phyloP scores from a whole-genome alignment of 192 early-diverging fungal species.

The Funneliformis mosseae region DNA sequence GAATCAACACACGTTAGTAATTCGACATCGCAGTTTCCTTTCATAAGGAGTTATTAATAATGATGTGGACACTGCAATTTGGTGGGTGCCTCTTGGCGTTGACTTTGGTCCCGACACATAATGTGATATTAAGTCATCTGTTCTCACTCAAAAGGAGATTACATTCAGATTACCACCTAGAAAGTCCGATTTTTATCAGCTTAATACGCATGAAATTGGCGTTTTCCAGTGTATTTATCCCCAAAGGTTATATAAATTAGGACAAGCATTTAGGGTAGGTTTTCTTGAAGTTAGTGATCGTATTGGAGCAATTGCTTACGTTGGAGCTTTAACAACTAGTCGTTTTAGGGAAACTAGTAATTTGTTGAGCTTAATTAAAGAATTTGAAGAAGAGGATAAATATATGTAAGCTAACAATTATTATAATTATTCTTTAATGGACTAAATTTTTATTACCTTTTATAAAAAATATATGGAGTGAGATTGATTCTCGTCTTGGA shows the following conservation, averaged over 20 bases:
- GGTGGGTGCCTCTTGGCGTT: slow-evolving; percentile 85
- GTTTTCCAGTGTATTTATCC: slow-evolving; percentile 86
- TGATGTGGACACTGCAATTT: slow-evolving; percentile 79
- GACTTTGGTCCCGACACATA: neutral
- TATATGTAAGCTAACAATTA: slow-evolving; percentile 58
- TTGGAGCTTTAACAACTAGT: slow-evolving; percentile 73
- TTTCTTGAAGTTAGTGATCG: slow-evolving; percentile 71
- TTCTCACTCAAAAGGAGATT: slow-evolving; percentile 50
- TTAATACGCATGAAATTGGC: slow-evolving; percentile 80
- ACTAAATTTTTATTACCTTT: slow-evolving; percentile 26
- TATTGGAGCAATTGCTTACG: slow-evolving; percentile 82
- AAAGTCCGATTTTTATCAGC: slow-evolving; percentile 70
- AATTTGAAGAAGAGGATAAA: slow-evolving; percentile 75
- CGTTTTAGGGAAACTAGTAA: slow-evolving; percentile 75
- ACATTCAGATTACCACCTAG: slow-evolving; percentile 53
- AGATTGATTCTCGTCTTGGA: slow-evolving; percentile 61
- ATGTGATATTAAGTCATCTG: slow-evolving; percentile 27
- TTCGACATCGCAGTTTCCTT: slow-evolving; percentile 85
- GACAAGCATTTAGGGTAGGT: slow-evolving; percentile 55
- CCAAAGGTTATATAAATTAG: slow-evolving; percentile 54
- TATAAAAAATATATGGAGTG: slow-evolving; percentile 61
- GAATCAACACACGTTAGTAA: slow-evolving; percentile 53
- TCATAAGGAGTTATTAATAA: slow-evolving; percentile 76
- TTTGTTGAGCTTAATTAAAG: slow-evolving; percentile 74
- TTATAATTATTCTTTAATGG: neutral